Base-by-base conservation (phyloP, 2,329 filamentous ascomycete species). In the Fusarium guadeloupense region DNA sequence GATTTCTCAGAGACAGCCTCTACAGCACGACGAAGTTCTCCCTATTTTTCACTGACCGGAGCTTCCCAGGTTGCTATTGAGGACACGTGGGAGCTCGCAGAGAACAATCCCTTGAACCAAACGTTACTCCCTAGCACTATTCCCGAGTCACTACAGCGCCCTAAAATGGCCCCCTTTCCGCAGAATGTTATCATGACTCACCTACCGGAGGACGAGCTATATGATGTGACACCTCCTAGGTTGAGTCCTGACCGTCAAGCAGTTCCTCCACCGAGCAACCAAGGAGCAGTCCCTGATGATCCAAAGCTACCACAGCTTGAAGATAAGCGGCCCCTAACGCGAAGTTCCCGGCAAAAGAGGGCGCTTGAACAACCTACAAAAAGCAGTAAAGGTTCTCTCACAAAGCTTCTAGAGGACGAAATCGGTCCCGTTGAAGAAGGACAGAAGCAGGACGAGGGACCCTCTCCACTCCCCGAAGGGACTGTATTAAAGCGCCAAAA, bases 1-100 rank as follows among this genome's bases (percentile, higher is more conserved):
- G 74, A 76, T 31, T 72, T 76, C 17, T 76, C 74, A 1, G 74
- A 76, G 43, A 76, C 74, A n/a, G 74, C 74, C 10, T 74, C 74
- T 3, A 75, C 74, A 3, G 34, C 60, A 20, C 54, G 54, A 21
- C 69, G 74, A 17, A 76, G 74, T 33, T 76, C 74, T 5, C 72
- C 74, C 5, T 62, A 52, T 30, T 9, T 23, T 45, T 65, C 34
- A 28, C 23, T 8, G 13, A 33, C 5, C 43, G 46, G 19, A 44
- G 65, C 26, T 35, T 59, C 37, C 9, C 48, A 31, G 17, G 12
- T 40, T 10, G 52, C 37, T 5, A 20, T 33, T 2, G 59, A 61
- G 7, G 51, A 54, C 2, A 35, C 51, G 2, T 72, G 66, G 66
- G 57, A 68, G 4, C 57, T 66, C 6, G 20, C 39, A 1, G 46